Evolutionary conservation across 176 grass and related monocot genomes (phyloP).

Genomic region (Aegilops umbellulata): DNA sequence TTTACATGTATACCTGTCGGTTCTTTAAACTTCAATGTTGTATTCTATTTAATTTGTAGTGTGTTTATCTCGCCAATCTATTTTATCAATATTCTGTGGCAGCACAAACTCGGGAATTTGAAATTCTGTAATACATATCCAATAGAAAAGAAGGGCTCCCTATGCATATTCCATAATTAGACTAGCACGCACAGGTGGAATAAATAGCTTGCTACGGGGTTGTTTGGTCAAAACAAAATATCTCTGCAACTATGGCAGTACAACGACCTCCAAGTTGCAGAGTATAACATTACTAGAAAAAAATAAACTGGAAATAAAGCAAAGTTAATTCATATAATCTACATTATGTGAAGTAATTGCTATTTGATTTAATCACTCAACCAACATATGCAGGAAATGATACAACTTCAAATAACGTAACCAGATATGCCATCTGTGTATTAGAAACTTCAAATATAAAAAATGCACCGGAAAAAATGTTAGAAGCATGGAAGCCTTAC

Average conservation of each 20-base stretch:
- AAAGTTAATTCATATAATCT: not conserved
- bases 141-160: not conserved
- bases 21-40: not conserved
- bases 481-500: slow-evolving; percentile 40
- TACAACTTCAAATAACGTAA: not conserved
- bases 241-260: not conserved
- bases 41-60: not conserved
- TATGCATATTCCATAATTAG: not conserved
- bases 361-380: not conserved
- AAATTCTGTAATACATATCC: not conserved
- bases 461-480: not conserved
- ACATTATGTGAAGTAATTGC: not conserved
- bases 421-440: not conserved
- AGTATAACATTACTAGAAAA: not conserved
- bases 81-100: not conserved
- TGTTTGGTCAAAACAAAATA: not conserved
- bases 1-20: not conserved
- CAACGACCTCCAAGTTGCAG: not conserved
- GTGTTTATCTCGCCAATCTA: not conserved
- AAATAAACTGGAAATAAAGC: not conserved
- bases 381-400: not conserved
- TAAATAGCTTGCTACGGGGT: not conserved
- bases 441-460: not conserved
- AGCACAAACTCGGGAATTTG: not conserved
- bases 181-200: not conserved